phyloP scores from a whole-genome alignment of 257 asterid genomes.

The Avicennia marina region DNA sequence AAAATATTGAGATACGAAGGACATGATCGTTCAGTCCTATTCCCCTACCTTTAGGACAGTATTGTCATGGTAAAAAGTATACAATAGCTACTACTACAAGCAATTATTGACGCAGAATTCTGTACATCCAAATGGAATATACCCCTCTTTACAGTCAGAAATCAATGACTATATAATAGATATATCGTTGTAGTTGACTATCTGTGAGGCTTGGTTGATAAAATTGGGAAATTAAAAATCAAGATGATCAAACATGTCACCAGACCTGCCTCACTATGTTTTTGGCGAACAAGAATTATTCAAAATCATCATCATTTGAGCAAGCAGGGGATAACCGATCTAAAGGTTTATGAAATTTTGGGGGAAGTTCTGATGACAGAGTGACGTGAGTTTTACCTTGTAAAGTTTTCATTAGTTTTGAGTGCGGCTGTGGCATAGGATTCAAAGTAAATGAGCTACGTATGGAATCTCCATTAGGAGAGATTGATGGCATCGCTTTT shows the following conservation, averaged over 20 bases:
- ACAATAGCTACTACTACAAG: conserved; percentile 14
- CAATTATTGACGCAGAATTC: conserved; percentile 5
- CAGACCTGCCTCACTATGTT: neutral
- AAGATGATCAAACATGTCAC: conserved; percentile 1
- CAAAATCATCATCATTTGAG: conserved; percentile 62
- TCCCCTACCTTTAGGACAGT: conserved; percentile 4
- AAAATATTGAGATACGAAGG: neutral
- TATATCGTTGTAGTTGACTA: conserved; percentile 7
- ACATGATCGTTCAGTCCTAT: neutral
- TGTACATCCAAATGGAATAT: conserved; percentile 11
- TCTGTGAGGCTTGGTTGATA: conserved; percentile 10
- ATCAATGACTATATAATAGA: conserved; percentile 10
- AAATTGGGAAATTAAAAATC: neutral
- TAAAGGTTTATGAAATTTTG: conserved; percentile 39
- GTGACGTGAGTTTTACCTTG: conserved; percentile 35
- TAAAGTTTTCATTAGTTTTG: conserved; percentile 41
- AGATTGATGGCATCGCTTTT: conserved; percentile 25
- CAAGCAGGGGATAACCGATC: conserved; percentile 38
- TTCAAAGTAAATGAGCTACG: conserved; percentile 29
- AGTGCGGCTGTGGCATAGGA: conserved; percentile 39
- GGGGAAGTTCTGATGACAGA: conserved; percentile 22
- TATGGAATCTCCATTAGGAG: conserved; percentile 29
- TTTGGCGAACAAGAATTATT: conserved; percentile 24
- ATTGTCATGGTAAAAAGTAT: conserved; percentile 2
- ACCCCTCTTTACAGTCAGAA: conserved; percentile 1